Evolutionary conservation across 1,284 basidiomycete genomes (phyloP), one percentile per base, ranked within the genome.

Genomic region (Rhodotorula sp.): DNA sequence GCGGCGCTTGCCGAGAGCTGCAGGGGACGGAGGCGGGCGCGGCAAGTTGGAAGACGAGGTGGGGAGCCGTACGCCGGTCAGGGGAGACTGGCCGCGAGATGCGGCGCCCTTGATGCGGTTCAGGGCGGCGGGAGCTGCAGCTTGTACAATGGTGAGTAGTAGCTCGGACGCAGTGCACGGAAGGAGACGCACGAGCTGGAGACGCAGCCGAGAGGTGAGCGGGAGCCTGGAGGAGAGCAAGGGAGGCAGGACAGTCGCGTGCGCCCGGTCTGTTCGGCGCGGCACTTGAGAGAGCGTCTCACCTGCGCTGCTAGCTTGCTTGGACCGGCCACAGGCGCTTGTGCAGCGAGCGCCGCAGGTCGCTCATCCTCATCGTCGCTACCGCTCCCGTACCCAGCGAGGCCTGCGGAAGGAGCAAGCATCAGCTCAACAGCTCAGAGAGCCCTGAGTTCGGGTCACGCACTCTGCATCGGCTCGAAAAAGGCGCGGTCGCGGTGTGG

Each of bases 1-100:
- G 12, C 66, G 23, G 4, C 64, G 52, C 56, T 64, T 70, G n/a
- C 55, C 65, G 14, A 21, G 46, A 7, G 66, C 23, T 16, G 50
- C 41, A 21, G 66, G 19, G 45, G 59, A 42, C 7, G 27, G 27
- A 9, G 50, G 13, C 12, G 49, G 16, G 7, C 53, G 34, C 9
- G 65, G 48, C 14, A 67, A 63, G 52, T 42, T 13, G 45, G 44
- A 7, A 1, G 68, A n/a, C 19, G 64, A 44, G 59, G 61, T 46
- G 25, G 62, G 50, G n/a, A 69, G 55, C 12, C 50, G 54, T 67
- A 71, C 72, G 64, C 67, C 72, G n/a, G 55, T 17, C 13, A 74
- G 68, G 42, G 64, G 74, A 1, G 69, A 68, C 4, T 49, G 58
- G 27, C 45, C 41, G 34, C 61, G 65, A 14, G 60, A 45, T 3